phyloP scores from a whole-genome alignment of 2,329 filamentous ascomycete genomes.

The Trichoderma sp. region DNA sequence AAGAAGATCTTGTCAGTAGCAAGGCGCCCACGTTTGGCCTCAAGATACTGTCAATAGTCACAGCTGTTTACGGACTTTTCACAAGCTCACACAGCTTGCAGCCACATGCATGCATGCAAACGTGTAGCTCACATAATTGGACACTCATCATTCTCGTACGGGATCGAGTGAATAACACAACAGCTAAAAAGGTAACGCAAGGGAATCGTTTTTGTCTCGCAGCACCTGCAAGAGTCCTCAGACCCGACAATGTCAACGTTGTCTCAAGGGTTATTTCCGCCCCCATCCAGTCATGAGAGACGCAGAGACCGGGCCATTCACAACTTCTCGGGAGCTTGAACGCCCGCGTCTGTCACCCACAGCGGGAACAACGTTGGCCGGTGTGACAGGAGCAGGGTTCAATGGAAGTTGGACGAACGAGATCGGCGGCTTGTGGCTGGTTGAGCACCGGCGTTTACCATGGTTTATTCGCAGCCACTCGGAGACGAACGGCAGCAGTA shows the following conservation, averaged over 20 bases:
- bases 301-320: background rate
- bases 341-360: background rate
- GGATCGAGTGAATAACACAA: background rate
- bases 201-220: background rate
- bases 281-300: background rate
- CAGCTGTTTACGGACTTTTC: background rate
- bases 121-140: background rate
- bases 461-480: background rate
- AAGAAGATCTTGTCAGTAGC: background rate
- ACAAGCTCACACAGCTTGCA: background rate
- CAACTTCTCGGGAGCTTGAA: background rate
- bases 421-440: background rate
- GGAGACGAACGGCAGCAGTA: background rate
- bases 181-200: background rate
- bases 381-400: background rate
- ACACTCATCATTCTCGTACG: background rate
- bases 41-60: background rate
- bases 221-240: background rate
- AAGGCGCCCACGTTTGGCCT: background rate
- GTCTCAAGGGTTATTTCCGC: background rate
- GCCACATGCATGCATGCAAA: background rate
- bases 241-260: background rate
- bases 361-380: background rate
- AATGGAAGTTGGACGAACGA: background rate
- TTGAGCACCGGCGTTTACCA: background rate